phyloP scores from a whole-genome alignment of 2,329 filamentous ascomycete species.

The Ophiostoma novo-ulmi region DNA sequence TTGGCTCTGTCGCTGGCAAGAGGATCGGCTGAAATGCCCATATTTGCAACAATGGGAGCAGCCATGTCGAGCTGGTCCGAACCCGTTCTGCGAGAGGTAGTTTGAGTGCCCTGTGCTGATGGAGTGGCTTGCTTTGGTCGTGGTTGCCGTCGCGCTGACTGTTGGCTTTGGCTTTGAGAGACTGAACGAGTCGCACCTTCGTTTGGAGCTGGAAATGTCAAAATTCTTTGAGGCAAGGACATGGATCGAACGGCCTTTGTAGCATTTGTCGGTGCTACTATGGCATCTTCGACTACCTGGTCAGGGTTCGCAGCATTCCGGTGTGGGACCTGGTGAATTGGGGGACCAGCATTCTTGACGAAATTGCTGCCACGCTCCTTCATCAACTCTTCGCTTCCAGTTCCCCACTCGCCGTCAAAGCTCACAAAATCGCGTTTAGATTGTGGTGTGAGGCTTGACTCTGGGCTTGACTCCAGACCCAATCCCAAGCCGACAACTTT shows the following conservation, averaged over 20 bases:
- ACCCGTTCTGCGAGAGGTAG: background rate
- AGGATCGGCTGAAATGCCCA: conserved; percentile 34
- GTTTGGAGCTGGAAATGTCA: conserved; percentile 38
- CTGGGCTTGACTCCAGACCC: conserved; percentile 40
- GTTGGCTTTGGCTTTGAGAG: conserved; percentile 26
- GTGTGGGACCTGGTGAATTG: conserved; percentile 40
- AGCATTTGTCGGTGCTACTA: conserved; percentile 48
- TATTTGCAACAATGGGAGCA: conserved; percentile 21
- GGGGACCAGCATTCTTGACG: conserved; percentile 50
- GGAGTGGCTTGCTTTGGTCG: conserved; percentile 31
- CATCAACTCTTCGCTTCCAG: conserved; percentile 42
- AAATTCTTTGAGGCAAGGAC: conserved; percentile 42
- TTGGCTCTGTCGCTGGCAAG: conserved; percentile 46
- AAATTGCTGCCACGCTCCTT: conserved; percentile 53
- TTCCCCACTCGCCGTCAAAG: conserved; percentile 57
- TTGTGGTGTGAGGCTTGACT: conserved; percentile 40
- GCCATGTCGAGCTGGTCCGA: conserved; percentile 18
- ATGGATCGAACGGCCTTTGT: conserved; percentile 46
- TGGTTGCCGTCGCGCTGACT: conserved; percentile 29
- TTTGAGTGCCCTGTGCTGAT: background rate
- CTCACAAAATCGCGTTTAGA: conserved; percentile 47
- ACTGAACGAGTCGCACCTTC: conserved; percentile 31
- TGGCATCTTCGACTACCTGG: conserved; percentile 44
- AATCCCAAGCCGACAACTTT: conserved; percentile 42
- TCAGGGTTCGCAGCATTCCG: conserved; percentile 26